Percentiles rank a stretch among this genome's conserved stretches.
Conservation (phyloP, 352 stramenopile species). For the Thalassiosira mediterranea region DNA sequence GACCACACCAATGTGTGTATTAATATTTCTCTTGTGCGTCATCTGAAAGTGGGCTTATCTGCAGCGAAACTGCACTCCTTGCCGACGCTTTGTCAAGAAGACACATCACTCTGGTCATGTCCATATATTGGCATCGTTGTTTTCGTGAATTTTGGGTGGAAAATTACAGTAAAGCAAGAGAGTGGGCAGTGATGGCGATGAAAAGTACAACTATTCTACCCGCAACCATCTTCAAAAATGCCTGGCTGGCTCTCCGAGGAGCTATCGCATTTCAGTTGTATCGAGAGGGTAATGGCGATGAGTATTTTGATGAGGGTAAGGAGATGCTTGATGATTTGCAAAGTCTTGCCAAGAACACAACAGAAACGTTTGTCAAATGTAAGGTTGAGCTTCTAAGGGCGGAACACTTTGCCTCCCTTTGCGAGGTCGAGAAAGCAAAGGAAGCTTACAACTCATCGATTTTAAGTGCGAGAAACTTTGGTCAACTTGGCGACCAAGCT, state of each 20-base stretch:
- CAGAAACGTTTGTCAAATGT: neutral
- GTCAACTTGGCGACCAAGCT: conserved; percentile 10
- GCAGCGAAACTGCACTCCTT: conserved; percentile 2
- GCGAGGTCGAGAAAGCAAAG: neutral
- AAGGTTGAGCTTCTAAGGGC: conserved; percentile 8
- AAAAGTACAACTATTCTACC: too few species aligned
- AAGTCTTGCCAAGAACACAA: neutral
- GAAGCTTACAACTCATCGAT: conserved; percentile 4
- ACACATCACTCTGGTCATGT: neutral
- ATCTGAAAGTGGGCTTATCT: conserved; percentile 13
- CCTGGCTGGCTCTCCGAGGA: neutral
- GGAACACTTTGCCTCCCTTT: neutral
- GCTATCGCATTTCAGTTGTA: conserved; percentile 7
- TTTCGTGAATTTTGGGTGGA: neutral
- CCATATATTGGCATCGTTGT: conserved; percentile 2
- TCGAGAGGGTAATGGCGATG: neutral
- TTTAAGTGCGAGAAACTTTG: neutral
- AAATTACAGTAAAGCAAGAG: conserved; percentile 1
- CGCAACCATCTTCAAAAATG: too few species aligned
- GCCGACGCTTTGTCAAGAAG: conserved; percentile 9
- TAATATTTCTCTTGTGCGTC: too few species aligned
- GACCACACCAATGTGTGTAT: too few species aligned
- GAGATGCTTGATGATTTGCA: neutral
- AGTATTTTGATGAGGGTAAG: conserved; percentile 10
- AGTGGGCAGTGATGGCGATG: neutral